Percentiles rank a stretch among this genome's conserved stretches.
Conservation (phyloP, 192 early-diverging fungal species). For the Backusella liffmaniae region DNA sequence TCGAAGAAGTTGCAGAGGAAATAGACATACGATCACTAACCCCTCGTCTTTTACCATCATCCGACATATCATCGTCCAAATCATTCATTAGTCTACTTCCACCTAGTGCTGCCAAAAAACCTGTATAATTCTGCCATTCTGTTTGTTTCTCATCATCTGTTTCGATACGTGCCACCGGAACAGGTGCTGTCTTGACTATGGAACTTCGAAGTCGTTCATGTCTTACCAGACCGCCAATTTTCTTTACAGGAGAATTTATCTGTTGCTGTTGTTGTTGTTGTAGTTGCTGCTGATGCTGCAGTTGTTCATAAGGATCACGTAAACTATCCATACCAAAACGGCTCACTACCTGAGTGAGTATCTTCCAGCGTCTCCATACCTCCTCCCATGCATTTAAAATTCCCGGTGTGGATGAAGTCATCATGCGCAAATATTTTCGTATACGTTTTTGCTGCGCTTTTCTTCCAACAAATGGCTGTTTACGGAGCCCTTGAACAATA, state of each 20-base stretch:
- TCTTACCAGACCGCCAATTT: constrained; percentile 10
- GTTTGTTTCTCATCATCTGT: constrained; percentile 44
- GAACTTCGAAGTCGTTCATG: not conserved
- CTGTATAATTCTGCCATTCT: constrained; percentile 79
- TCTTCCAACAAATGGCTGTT: constrained; percentile 44
- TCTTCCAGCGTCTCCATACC: constrained; percentile 71
- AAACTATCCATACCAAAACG: not conserved
- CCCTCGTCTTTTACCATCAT: not conserved
- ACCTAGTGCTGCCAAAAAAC: constrained; percentile 74
- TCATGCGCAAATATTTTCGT: constrained; percentile 58
- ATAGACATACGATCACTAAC: not conserved
- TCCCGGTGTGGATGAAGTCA: constrained; percentile 64
- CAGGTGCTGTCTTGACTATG: not conserved
- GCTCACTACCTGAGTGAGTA: constrained; percentile 36
- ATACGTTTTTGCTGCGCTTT: constrained; percentile 75
- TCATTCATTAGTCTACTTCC: constrained; percentile 49
- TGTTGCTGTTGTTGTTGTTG: not conserved
- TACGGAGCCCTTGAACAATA: not conserved
- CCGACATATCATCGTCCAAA: not conserved
- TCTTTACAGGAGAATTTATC: not conserved
- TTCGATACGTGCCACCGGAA: not conserved
- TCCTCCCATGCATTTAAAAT: constrained; percentile 81
- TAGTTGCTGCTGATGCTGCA: not conserved
- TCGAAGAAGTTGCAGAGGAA: not conserved
- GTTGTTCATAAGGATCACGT: not conserved